Conservation (phyloP, 2,329 filamentous ascomycete genomes). For the Aspergillus sp. region DNA sequence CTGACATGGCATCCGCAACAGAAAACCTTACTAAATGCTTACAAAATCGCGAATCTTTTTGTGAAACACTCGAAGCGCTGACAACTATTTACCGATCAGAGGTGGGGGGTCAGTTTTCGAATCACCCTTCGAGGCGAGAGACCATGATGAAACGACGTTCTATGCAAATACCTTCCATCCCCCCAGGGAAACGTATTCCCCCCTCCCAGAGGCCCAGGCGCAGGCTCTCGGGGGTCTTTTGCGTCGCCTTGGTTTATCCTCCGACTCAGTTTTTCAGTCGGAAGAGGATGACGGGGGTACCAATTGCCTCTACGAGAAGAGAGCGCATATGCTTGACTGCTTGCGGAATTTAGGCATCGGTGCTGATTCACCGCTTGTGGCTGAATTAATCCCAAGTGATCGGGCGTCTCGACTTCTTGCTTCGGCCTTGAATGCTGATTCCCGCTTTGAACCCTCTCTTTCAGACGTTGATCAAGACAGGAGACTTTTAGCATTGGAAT, state of each 20-base stretch:
- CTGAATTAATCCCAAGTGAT: slow-evolving; percentile 25
- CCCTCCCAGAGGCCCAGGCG: slow-evolving; percentile 14
- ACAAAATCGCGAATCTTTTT: slow-evolving; percentile 28
- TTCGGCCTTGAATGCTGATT: slow-evolving; percentile 26
- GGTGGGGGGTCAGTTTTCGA: slow-evolving; percentile 14
- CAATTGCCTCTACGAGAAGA: slow-evolving; percentile 23
- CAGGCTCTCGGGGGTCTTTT: slow-evolving; percentile 25
- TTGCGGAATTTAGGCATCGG: slow-evolving; percentile 21
- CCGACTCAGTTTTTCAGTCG: slow-evolving; percentile 20
- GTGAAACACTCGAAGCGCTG: slow-evolving; percentile 28
- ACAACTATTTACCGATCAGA: slow-evolving; percentile 27
- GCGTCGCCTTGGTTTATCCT: slow-evolving; percentile 28
- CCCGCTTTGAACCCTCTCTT: slow-evolving; percentile 22
- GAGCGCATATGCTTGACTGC: slow-evolving; percentile 22
- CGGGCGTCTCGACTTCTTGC: slow-evolving; percentile 27
- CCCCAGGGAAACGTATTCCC: slow-evolving; percentile 8
- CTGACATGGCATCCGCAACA: slow-evolving; percentile 29
- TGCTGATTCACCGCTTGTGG: slow-evolving; percentile 26
- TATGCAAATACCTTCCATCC: slow-evolving; percentile 12
- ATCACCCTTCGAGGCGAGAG: slow-evolving; percentile 21
- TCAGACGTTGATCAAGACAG: slow-evolving; percentile 21
- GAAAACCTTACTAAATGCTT: slow-evolving; percentile 23
- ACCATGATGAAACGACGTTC: slow-evolving; percentile 22
- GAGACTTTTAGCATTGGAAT: slow-evolving; percentile 25
- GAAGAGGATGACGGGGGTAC: slow-evolving; percentile 13